Base-by-base conservation (phyloP, 1,139 yeast genomes). In the Lodderomyces oxycetoniae region DNA sequence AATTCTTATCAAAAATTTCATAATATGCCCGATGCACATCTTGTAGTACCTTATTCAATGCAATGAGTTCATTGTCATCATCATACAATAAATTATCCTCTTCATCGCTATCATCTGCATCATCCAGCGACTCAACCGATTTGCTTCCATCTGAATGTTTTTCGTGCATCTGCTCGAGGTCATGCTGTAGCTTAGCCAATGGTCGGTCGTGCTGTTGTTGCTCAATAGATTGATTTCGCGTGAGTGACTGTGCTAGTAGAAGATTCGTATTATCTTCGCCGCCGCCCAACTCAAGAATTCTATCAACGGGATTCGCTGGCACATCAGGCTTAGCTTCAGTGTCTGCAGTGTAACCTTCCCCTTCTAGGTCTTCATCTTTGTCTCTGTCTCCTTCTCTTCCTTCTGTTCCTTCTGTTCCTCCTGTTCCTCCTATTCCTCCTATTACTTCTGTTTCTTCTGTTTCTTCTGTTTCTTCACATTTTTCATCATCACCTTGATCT, bases 121-220 rank as follows among this genome's bases (percentile, higher is more conserved):
- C 42, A 3, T 49, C 46, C 4, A 12, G 28, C 16, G 33, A 31
- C 5, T 12, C 16, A 26, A 6, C 29, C 5, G 48, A 41, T 22
- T 32, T 32, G 11, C 24, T 17, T 15, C 34, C 36, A n/a, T 34
- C 45, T 26, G 35, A 32, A 7, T 36, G 32, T 28, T 53, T 59
- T 33, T 63, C 64, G 34, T 70, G 66, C 26, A 74, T 62, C 41
- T 74, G 71, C 39, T 83, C 89, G 41, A 87, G 63, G 46, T 80
- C 79, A 48, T 80, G 79, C 52, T 87, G 96, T 34, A 86, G 63
- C 44, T 80, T 83, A 0, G 95, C 95, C 42, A 88, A 62, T 0
- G 96, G 96, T 41, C 96, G 61, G 34, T 80, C 86, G 22, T 71
- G 74, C 53, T 71, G 86, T 59, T 74, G 88, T 36, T 77, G 79